A percentile compares a stretch with the other conserved stretches of the same genome.
phyloP scores from a whole-genome alignment of 805 yeast species.

The Candida krabiensis region DNA sequence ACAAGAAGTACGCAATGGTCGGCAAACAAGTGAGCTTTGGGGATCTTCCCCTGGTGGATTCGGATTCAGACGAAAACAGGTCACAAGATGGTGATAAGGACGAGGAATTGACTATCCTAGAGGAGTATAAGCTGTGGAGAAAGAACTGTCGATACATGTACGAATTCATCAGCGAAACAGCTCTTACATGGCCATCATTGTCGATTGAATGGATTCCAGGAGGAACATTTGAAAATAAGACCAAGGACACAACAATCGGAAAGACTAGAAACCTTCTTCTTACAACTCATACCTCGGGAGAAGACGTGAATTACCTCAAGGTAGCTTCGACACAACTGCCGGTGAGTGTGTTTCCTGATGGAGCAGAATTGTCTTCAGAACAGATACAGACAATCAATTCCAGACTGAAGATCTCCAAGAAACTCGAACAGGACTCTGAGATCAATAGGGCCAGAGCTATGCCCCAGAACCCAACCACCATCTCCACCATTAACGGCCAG shows the following conservation, averaged over 20 bases:
- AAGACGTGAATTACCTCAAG: slow-evolving; percentile 64
- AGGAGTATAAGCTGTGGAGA: slow-evolving; percentile 78
- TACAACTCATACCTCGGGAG: slow-evolving; percentile 76
- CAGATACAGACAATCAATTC: slow-evolving; percentile 43
- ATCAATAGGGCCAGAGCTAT: slow-evolving; percentile 70
- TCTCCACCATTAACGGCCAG: slow-evolving; percentile 67
- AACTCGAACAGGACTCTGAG: slow-evolving; percentile 61
- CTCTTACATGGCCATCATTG: slow-evolving; percentile 78
- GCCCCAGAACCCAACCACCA: slow-evolving; percentile 56
- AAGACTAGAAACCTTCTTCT: slow-evolving; percentile 50
- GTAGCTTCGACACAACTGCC: slow-evolving; percentile 65
- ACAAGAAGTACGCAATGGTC: slow-evolving; percentile 14
- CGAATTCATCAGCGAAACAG: slow-evolving; percentile 78
- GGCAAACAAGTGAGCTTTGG: slow-evolving; percentile 25
- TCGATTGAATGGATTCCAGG: slow-evolving; percentile 77
- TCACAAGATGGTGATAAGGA: slow-evolving; percentile 25
- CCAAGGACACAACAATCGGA: slow-evolving; percentile 29
- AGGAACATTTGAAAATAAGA: slow-evolving; percentile 23
- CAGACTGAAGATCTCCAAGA: slow-evolving; percentile 59
- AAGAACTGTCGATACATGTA: slow-evolving; percentile 81
- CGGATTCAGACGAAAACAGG: slow-evolving; percentile 15
- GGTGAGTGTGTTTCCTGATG: slow-evolving; percentile 30
- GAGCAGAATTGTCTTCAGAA: slow-evolving; percentile 24
- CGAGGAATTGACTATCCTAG: slow-evolving; percentile 47
- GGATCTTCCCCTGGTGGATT: slow-evolving; percentile 20